Conservation (phyloP, 305 asterid species). For the Withania somnifera region DNA sequence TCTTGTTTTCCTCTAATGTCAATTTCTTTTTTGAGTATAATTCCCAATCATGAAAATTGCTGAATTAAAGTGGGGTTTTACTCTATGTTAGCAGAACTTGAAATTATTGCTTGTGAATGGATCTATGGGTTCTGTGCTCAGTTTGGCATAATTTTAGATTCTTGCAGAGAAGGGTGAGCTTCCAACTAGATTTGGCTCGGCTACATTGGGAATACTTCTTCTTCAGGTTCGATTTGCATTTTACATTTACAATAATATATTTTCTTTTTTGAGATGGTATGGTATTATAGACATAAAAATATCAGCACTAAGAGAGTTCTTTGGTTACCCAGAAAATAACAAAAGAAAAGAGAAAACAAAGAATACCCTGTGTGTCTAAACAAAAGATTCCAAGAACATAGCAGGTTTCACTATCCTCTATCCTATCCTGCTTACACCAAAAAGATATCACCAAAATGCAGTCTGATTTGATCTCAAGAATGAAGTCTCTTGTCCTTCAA, state of each 20-base stretch:
- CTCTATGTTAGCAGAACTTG: neutral
- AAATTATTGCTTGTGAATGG: neutral
- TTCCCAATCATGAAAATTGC: neutral
- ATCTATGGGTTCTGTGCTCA: slow-evolving; percentile 23
- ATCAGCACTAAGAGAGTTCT: neutral
- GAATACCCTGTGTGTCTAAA: neutral
- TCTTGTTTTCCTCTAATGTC: neutral
- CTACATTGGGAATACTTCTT: slow-evolving; percentile 91
- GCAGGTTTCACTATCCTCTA: neutral
- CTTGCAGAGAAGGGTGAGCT: slow-evolving; percentile 99
- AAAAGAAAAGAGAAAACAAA: neutral
- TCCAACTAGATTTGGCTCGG: slow-evolving; percentile 96
- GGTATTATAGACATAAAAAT: neutral
- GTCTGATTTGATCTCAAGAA: neutral
- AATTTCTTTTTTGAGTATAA: neutral
- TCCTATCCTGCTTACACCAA: neutral
- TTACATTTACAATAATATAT: slow-evolving; percentile 1
- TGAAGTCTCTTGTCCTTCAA: neutral
- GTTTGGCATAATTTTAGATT: slow-evolving; percentile 47
- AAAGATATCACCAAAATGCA: neutral
- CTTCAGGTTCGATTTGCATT: slow-evolving; percentile 51
- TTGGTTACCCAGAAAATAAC: neutral
- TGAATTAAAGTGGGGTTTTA: neutral
- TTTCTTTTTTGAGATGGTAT: neutral
- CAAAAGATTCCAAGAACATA: neutral